Base-by-base conservation (phyloP, 495 filamentous ascomycete species). In the Niebla homalea region DNA sequence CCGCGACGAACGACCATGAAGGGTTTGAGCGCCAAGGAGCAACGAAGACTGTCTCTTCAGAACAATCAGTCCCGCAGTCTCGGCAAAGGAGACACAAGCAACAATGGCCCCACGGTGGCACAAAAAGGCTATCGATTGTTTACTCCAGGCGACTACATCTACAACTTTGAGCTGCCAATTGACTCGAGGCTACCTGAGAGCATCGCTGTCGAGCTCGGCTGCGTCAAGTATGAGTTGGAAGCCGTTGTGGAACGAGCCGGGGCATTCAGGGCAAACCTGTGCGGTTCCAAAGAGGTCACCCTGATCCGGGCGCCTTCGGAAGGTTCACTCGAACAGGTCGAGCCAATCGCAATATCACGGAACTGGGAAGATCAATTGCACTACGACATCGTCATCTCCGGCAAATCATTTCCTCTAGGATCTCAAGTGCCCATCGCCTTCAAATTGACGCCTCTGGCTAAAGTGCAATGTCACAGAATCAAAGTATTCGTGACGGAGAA, bases 331-430 rank as follows among this genome's bases (percentile, higher is more conserved):
- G 93, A 98, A 60, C 85, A 88, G 64, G 80, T 89, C 22, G 92
- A 98, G 60, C 92, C 92, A 14, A 98, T 98, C 63, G 90, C 90
- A 19, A 97, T 98, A 58, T 95, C 86, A 47, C 74, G 92, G 21
- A 89, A 88, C 49, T 98, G 92, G 92, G 92, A 98, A 59, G 93
- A 98, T 59, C 92, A 98, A 60, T 75, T 98, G 29, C 89, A 96
- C 59, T 98, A 98, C 65, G 92, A 98, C 58, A 98, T 98, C 52
- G 86, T 97, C 57, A 95, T 98, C 53, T 96, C 90, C 3, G 92
- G 93, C 46, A 98, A 98, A 78, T 94, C 90, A 2, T 98, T 98
- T 59, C 88, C 92, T 3, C 72, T 98, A 14, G 93, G 93, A 18
- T 74, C 85, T 3, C 87, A 88, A 58, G 88, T 98, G 21, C 92